Base-by-base conservation (phyloP, 305 asterid genomes). In the Fraxinus albicans region DNA sequence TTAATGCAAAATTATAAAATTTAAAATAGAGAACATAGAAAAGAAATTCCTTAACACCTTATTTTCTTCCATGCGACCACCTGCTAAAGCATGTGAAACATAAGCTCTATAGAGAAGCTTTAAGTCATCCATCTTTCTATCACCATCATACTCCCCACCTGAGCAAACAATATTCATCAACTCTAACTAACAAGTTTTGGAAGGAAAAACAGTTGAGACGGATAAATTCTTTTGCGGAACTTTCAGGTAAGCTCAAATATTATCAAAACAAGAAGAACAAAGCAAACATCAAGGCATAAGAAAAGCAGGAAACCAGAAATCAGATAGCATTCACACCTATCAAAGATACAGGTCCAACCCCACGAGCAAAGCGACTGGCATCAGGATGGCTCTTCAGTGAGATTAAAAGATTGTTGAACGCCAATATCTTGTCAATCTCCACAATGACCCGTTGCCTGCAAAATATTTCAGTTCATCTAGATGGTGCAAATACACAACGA, bases 61-160 rank as follows among this genome's bases (percentile, higher is more conserved):
- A 72, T 85, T 86, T 67, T 94, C 97, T 88, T 92, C 98, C 90
- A 96, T 89, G 83, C 89, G 93, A 67, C 98, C 97, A 80, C 92
- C 90, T 80, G 97, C 88, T 84, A 96, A 82, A 85, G 97, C 93
- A 88, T 96, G 92, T 10, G 92, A 79, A 80, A 91, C 83, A 87
- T 91, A 96, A 31, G 95, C 90, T 86, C 89, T 91, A 85, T 91
- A 96, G 31, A 96, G 94, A 86, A 89, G 93, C 89, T 94, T 96
- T 86, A 94, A 88, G 82, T 95, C 98, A 82, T 90, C 94, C 77
- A 91, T 90, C 90, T 87, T 93, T 83, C 94, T 87, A 84, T 96
- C 98, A 74, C 88, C 90, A 65, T 94, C 97, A 85, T 92, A 94
- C 36, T 89, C 94, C 83, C 99, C 98, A 82, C 93, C 98, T 96